Base-by-base conservation (phyloP, 2,329 filamentous ascomycete species). In the Elsinoe batatas region DNA sequence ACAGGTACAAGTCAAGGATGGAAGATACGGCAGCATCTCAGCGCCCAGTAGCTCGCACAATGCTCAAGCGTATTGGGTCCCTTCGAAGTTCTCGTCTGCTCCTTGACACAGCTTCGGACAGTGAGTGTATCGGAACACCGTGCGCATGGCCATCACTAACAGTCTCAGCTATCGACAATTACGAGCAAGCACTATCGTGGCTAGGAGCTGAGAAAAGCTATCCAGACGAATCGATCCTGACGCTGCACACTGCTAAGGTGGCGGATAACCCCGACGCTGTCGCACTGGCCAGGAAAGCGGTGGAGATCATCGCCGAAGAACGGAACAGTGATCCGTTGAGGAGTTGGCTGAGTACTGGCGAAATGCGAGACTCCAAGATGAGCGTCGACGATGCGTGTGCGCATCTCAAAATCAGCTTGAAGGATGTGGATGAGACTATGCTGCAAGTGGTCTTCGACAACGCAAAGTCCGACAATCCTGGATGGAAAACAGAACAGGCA, bases 101-200 rank as follows among this genome's bases (percentile, higher is more conserved):
- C 53, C 73, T 77, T 59, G 74, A 76, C 47, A 77, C 79, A 43
- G 80, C 83, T 3, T 75, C 79, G 61, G 77, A 79, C 63, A 75
- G 40, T 44, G 40, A 30, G 40, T 44, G 10, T 5, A 26, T 15
- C 13, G 22, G 43, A 32, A 6, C 6, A 46, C 37, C 37, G 20
- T 11, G 17, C 32, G n/a, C n/a, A n/a, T n/a, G n/a, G n/a, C n/a
- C n/a, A 30, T 59, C 5, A 46, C 44, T n/a, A 30, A 51, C 53
- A 50, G 58, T 75, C 73, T 12, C 10, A 44, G 40, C 73, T 12
- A 73, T 84, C 26, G 76, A 83, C 58, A 82, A 77, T n/a, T 78
- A 80, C 56, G 76, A 81, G 44, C 80, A 86, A 64, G 84, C 84
- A 1, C 72, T 85, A 32, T 70, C 77, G 11, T 87, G 79, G 70